Evolutionary conservation across 1,284 basidiomycete species (phyloP).

Genomic region (Malassezia dermatis): DNA sequence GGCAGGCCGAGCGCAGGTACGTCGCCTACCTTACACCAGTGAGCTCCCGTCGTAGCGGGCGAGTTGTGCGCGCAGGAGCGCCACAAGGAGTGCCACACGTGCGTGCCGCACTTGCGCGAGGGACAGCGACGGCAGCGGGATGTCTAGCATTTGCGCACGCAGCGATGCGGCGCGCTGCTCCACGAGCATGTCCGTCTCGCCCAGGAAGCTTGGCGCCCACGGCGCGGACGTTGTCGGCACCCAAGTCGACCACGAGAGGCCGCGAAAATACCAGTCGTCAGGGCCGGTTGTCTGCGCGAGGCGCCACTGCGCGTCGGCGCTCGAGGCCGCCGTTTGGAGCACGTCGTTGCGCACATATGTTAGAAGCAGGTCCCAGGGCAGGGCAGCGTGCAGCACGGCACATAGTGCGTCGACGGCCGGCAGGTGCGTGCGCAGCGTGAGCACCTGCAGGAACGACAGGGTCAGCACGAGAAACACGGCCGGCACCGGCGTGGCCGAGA

Average conservation of each 20-base stretch:
- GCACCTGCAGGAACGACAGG: conserved; percentile 52
- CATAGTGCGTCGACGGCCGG: conserved; percentile 49
- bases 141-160: not conserved
- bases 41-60: not conserved
- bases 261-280: conserved; percentile 90
- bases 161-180: not conserved
- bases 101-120: conserved; percentile 7
- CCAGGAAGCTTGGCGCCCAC: not conserved
- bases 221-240: not conserved
- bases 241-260: conserved; percentile 66
- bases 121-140: not conserved
- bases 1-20: conserved; percentile 39
- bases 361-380: conserved; percentile 71
- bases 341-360: conserved; percentile 1
- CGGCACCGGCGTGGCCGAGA: conserved; percentile 60
- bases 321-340: conserved; percentile 5
- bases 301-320: conserved; percentile 6
- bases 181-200: conserved; percentile 9
- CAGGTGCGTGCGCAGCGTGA: conserved; percentile 18
- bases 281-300: conserved; percentile 54
- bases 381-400: conserved; percentile 59
- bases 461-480: conserved; percentile 78
- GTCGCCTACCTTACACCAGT: conserved; percentile 5
- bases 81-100: not conserved
- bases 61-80: not conserved